Base-by-base conservation (phyloP, 1,284 basidiomycete species). In the Coriolopsis trogii region DNA sequence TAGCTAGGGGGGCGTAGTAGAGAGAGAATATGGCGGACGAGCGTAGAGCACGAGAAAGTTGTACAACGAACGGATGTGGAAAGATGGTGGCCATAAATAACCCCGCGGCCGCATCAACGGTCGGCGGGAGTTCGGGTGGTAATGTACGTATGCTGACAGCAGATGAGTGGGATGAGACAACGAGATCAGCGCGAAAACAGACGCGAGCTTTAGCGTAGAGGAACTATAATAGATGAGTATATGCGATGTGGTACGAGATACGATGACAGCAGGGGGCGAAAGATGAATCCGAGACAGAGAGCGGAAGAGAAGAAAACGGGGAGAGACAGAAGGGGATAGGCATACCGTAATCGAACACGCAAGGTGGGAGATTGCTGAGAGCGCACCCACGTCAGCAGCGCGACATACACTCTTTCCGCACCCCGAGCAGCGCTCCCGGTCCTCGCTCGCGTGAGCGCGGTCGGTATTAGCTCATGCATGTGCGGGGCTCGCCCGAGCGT, bases 81-180 rank as follows among this genome's bases (percentile, higher is more conserved):
- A n/a, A n/a, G n/a, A n/a, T n/a, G n/a, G n/a, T n/a, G 13, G 31
- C 15, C 15, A 49, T 49, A 49, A 42, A 49, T 49, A 49, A 37
- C 34, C 47, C 41, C 18, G 33, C 13, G 8, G 29, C 36, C 36
- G 21, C 24, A 6, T 5, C 31, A 5, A 15, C 34, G 34, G 34
- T 28, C 41, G 18, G 10, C 47, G 47, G 20, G 47, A 30, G 25
- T 24, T 30, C 47, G 47, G 25, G 34, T 38, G 43, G 31, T 36
- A 23, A 25, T 20, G 25, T 33, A 33, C 31, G 15, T 33, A n/a
- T n/a, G n/a, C n/a, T n/a, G n/a, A n/a, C n/a, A 12, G 4, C 15
- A 40, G 20, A 24, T 15, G 20, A 20, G 20, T 21, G 29, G 16
- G 21, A 9, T 16, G 36, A 37, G 23, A 26, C 23, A 20, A 16